Conservation (phyloP, 2,329 filamentous ascomycete genomes). For the Curvularia verruculosa region DNA sequence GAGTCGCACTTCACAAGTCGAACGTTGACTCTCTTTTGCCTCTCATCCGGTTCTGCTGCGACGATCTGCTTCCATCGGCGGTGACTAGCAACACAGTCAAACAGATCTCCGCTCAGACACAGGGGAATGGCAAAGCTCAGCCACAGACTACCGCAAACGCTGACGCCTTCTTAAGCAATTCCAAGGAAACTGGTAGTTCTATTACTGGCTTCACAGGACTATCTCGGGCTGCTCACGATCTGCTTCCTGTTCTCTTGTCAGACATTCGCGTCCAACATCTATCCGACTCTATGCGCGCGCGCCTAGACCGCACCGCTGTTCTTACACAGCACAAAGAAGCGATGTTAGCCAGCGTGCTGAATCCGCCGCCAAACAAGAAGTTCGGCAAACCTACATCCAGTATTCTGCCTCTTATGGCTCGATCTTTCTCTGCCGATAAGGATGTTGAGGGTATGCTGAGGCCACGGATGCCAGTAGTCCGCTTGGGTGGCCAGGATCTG, state of each 20-base stretch:
- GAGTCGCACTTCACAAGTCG: conserved; percentile 69
- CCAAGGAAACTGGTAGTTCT: conserved; percentile 36
- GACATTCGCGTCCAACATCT: conserved; percentile 70
- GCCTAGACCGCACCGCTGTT: conserved; percentile 82
- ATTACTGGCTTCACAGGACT: conserved; percentile 55
- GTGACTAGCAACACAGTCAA: conserved; percentile 47
- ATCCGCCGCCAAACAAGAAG: conserved; percentile 70
- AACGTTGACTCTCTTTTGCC: conserved; percentile 67
- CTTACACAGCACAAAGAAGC: conserved; percentile 70
- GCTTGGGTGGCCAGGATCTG: conserved; percentile 27
- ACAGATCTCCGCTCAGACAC: conserved; percentile 42
- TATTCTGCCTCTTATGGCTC: conserved; percentile 78
- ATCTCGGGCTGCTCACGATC: conserved; percentile 60
- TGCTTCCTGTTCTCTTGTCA: conserved; percentile 69
- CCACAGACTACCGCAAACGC: conserved; percentile 63
- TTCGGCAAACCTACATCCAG: conserved; percentile 68
- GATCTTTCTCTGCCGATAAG: conserved; percentile 66
- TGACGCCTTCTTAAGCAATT: conserved; percentile 69
- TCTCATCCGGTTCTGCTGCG: conserved; percentile 72
- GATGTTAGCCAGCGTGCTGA: conserved; percentile 81
- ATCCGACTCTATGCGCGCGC: conserved; percentile 72
- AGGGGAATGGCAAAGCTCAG: conserved; percentile 49
- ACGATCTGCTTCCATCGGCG: conserved; percentile 68
- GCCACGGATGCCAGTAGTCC: conserved; percentile 55
- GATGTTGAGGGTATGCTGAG: conserved; percentile 74